phyloP scores from a whole-genome alignment of 2,329 filamentous ascomycete genomes.

The Colletotrichum gloeosporioides region DNA sequence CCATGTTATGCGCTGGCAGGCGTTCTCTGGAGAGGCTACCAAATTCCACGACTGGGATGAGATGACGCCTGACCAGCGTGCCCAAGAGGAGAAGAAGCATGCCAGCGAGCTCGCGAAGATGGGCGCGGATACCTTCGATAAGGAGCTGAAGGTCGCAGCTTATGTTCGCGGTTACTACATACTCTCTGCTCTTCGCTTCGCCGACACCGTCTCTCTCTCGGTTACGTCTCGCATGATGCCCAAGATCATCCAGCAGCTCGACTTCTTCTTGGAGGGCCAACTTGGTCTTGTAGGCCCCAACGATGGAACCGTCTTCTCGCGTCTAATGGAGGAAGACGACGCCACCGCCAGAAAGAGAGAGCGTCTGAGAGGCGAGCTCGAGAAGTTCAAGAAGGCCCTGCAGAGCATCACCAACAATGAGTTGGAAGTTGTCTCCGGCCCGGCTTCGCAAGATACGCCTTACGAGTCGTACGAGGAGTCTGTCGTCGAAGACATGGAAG shows the following conservation, averaged over 20 bases:
- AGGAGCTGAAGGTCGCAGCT: conserved; percentile 66
- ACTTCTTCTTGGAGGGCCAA: conserved; percentile 46
- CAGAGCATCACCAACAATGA: conserved; percentile 54
- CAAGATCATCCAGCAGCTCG: conserved; percentile 42
- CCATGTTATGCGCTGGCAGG: conserved; percentile 53
- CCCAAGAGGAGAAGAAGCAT: conserved; percentile 47
- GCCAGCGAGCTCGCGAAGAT: conserved; percentile 51
- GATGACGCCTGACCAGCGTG: conserved; percentile 54
- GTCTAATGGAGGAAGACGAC: conserved; percentile 55
- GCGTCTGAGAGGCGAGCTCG: conserved; percentile 45
- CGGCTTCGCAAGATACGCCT: background rate
- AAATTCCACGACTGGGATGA: conserved; percentile 43
- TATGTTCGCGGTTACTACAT: conserved; percentile 74
- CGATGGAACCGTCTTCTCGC: conserved; percentile 37
- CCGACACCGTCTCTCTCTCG: conserved; percentile 58
- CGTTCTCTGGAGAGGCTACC: conserved; percentile 34
- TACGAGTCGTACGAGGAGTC: conserved; percentile 2
- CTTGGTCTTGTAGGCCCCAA: conserved; percentile 43
- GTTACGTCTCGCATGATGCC: conserved; percentile 56
- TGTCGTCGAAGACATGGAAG: conserved; percentile 4
- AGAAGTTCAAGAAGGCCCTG: conserved; percentile 53
- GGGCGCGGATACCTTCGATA: conserved; percentile 60
- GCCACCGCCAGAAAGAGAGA: conserved; percentile 45
- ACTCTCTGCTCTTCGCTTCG: conserved; percentile 68
- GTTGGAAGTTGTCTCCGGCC: conserved; percentile 30